Base-by-base conservation (phyloP, 371 early-diverging fungal genomes). In the Mucor indicus region DNA sequence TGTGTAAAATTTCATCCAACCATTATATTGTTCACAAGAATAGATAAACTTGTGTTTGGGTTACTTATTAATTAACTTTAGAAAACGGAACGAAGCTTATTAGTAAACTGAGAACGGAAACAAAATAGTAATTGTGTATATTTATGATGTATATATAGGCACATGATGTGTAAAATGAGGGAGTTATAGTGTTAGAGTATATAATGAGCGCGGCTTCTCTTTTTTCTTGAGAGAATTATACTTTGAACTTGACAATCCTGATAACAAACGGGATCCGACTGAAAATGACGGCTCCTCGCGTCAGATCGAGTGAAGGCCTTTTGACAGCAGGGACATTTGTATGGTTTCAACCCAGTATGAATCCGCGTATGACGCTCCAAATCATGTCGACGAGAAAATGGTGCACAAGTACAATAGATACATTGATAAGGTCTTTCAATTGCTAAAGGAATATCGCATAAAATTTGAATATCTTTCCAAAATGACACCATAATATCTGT, bases 271-370 rank as follows among this genome's bases (percentile, higher is more conserved):
- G 48, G 55, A 37, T 48, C 37, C 9, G 48, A 48, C 23, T 64
- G 62, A 27, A 77, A 71, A 50, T 81, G 81, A 7, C 80, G 58
- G 16, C 70, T 57, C 15, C 83, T 59, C 1, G 80, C 83, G 58
- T 82, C 83, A 9, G 80, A 75, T 37, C 83, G 60, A 10, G 81
- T 72, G 61, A 82, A 82, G 0, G 62, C 46, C 38, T 76, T 74
- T 41, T 68, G 69, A 50, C 83, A 80, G 15, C 61, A 62, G 33
- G 64, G 48, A 39, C 83, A 82, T 11, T 48, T 23, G 50, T 75
- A 80, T 1, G 83, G 81, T 13, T 74, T 80, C 4, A 66, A 60
- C 7, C 81, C 81, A 5, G 83, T 79, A 36, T 83, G 83, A 6
- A 77, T 46, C 1, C 64, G 54, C 2, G 48, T 30, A 48, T 67